Evolutionary conservation across 2,329 filamentous ascomycete genomes (phyloP), one percentile per base, ranked within the genome.

Genomic region (Aspergillus sclerotialis): DNA sequence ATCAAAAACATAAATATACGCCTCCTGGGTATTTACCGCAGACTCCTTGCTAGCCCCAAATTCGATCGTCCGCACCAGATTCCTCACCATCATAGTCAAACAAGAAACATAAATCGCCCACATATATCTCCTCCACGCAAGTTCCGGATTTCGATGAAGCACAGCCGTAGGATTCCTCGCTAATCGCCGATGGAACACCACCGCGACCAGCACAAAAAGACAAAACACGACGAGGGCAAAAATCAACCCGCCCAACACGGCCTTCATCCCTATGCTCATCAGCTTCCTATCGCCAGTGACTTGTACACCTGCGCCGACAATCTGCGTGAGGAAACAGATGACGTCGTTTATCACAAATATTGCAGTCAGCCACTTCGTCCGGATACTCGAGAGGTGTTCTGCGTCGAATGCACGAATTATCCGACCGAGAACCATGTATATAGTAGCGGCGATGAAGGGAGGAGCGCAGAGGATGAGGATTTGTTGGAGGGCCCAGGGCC

Each of bases 391-490:
- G 17, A 55, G 47, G 4, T 51, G 28, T 28, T 68, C 59, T 2
- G 58, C 64, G 24, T 57, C 33, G 4, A 59, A 49, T 9, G 58
- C 36, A 4, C 42, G 38, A 13, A 68, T 61, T 7, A 68, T 49
- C 0, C 64, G 60, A 0, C 58, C 61, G 1, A 68, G 59, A 11
- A 56, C 38, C 60, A 64, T 66, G 45, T 66, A 56, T 5, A 55
- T 33, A 4, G 45, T 53, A 11, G 52, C 53, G 7, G 66, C 60
- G 29, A 65, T 58, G 4, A 70, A 49, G 0, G 62, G 55, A 0
- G 66, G 64, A 0, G 61, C 58, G 8, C 67, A 48, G 3, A 68
- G 53, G 28, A 64, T 55, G 15, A 61, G 48, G 35, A 65, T 52
- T 18, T 55, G 51, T 36, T 67, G 63, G 1, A 61, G 49, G 0